A percentile compares a stretch with the other conserved stretches of the same genome.
Conservation (phyloP, 2,329 filamentous ascomycete genomes). For the Paracorniculantispora psalliotae region DNA sequence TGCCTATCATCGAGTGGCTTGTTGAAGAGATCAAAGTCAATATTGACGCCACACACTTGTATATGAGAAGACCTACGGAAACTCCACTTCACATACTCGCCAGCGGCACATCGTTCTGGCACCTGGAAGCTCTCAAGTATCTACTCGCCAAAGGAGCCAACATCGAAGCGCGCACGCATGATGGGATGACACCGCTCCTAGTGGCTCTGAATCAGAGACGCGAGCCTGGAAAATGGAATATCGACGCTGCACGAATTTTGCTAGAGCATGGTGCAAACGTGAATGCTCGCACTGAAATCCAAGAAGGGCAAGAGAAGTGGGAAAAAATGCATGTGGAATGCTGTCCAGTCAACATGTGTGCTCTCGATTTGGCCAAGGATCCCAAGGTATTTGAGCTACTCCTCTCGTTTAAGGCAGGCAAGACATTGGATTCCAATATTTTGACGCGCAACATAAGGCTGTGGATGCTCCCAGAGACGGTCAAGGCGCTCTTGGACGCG, state of each 20-base stretch:
- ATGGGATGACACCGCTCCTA: neutral
- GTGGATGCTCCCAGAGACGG: neutral
- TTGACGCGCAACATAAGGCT: neutral
- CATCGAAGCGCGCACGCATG: neutral
- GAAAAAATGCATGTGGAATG: neutral
- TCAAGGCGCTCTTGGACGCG: neutral
- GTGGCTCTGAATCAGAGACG: neutral
- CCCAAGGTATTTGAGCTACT: neutral
- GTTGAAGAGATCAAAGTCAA: neutral
- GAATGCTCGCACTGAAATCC: neutral
- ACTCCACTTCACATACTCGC: neutral
- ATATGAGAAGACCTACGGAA: neutral
- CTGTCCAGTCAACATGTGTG: neutral
- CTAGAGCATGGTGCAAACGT: neutral
- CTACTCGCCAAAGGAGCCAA: slow-evolving; percentile 4
- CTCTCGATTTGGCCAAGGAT: neutral
- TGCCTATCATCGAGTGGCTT: slow-evolving; percentile 3
- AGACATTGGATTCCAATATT: neutral
- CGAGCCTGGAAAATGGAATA: neutral
- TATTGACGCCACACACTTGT: neutral
- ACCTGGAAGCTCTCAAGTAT: neutral
- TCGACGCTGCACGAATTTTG: neutral
- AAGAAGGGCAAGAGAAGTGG: neutral
- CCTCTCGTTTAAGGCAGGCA: neutral
- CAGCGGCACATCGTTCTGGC: neutral